Evolutionary conservation across 2,329 filamentous ascomycete genomes (phyloP).

Genomic region (Didymosphaeria variabile): DNA sequence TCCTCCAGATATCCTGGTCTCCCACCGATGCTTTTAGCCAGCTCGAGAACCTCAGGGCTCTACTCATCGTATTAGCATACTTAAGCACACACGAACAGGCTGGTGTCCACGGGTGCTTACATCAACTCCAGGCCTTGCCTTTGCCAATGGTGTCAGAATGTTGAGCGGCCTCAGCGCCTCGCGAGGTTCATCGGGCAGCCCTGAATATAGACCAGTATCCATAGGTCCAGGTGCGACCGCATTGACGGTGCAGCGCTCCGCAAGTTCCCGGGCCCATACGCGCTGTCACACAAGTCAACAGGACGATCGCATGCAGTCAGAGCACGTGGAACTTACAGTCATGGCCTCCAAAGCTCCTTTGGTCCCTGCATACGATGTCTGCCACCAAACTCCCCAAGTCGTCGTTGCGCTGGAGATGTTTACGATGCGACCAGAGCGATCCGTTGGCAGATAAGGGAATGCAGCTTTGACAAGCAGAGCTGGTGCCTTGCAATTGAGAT

Average conservation of each 20-base stretch:
- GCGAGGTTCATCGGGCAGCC: conserved; percentile 23
- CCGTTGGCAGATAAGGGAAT: conserved; percentile 70
- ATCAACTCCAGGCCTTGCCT: conserved; percentile 22
- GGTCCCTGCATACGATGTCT: conserved; percentile 69
- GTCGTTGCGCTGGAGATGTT: conserved; percentile 66
- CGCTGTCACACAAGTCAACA: conserved; percentile 34
- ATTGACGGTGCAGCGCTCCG: conserved; percentile 67
- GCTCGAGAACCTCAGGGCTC: conserved; percentile 63
- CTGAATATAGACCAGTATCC: conserved; percentile 34
- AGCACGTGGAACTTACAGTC: conserved; percentile 46
- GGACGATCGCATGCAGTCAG: neutral
- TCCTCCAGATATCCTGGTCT: conserved; percentile 68
- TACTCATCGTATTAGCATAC: neutral
- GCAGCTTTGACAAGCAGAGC: conserved; percentile 77
- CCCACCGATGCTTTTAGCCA: conserved; percentile 62
- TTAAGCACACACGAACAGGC: no score
- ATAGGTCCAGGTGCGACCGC: conserved; percentile 70
- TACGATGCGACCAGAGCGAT: conserved; percentile 69
- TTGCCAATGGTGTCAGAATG: conserved; percentile 24
- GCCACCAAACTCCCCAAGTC: conserved; percentile 62
- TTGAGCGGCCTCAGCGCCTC: conserved; percentile 26
- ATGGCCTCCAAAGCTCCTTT: conserved; percentile 72
- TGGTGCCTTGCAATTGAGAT: conserved; percentile 27
- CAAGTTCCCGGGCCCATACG: conserved; percentile 68
- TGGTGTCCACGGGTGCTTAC: conserved; percentile 40